A percentile compares a stretch with the other conserved stretches of the same genome.
Evolutionary conservation across 129 eudicot genomes (phyloP).

Genomic region (Pittosporum tobira): DNA sequence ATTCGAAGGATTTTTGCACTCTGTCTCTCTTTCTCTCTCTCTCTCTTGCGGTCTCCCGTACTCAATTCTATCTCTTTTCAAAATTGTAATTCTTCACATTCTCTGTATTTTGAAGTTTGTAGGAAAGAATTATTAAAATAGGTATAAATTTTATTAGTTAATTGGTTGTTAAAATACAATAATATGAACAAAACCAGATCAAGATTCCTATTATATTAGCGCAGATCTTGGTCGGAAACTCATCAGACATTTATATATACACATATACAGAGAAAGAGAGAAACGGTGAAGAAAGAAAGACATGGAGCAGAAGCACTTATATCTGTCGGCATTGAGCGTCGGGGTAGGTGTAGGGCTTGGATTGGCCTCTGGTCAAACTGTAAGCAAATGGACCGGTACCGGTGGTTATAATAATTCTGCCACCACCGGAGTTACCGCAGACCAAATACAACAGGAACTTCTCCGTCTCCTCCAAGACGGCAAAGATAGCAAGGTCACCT

Average conservation of each 20-base stretch:
- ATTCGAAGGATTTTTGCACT: too few relatives aligned
- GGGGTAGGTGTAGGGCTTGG: conserved; percentile 96
- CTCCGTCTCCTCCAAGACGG: conserved; percentile 54
- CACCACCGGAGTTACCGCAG: conserved; percentile 41
- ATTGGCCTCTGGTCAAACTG: conserved; percentile 49
- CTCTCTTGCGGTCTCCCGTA: too few relatives aligned
- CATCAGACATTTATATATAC: too few relatives aligned
- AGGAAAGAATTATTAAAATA: too few relatives aligned
- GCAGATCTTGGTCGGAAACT: conserved; percentile 8
- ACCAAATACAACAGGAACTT: conserved; percentile 59
- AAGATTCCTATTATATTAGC: conserved; percentile 3
- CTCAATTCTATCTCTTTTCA: neutral
- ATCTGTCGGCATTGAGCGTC: conserved; percentile 88
- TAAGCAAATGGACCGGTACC: conserved; percentile 56
- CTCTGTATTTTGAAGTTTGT: too few relatives aligned
- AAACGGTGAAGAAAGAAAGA: too few relatives aligned
- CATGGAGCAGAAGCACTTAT: conserved; percentile 82
- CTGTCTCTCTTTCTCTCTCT: too few relatives aligned
- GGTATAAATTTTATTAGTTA: conserved; percentile 3
- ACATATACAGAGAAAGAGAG: conserved; percentile 2
- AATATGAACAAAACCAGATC: neutral
- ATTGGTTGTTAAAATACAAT: conserved; percentile 8
- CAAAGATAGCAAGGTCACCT: conserved; percentile 43
- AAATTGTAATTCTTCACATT: too few relatives aligned
- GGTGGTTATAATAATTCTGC: conserved; percentile 9